These are phyloP conservation scores for Pichia norvegensis DNA, from an alignment of 1,139 yeast genomes.

Conservation along the genomic window DNA sequence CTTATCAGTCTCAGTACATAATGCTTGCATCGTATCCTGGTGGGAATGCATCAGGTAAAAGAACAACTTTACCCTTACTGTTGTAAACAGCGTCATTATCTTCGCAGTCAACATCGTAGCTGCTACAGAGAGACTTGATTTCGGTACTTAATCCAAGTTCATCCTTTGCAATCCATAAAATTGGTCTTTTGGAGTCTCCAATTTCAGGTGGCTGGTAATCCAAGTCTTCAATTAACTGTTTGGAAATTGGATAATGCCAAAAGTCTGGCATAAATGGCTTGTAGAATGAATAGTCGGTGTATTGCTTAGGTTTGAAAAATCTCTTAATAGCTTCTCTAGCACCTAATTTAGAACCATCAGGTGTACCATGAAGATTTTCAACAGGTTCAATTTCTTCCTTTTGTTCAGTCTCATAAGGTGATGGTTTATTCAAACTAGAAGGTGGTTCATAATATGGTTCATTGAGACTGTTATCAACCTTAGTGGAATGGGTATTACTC, in stretches of 20 bases:
- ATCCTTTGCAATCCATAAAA: constrained; percentile 84
- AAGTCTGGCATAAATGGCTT: constrained; percentile 49
- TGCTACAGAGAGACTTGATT: constrained; percentile 44
- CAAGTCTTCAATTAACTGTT: constrained; percentile 25
- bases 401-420: neutral
- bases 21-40: constrained; percentile 36
- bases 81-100: constrained; percentile 62
- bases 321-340: constrained; percentile 29
- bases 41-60: constrained; percentile 44
- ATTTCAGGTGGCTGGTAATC: constrained; percentile 69
- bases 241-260: constrained; percentile 30
- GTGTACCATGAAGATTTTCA: constrained; percentile 1
- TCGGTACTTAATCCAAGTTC: constrained; percentile 66
- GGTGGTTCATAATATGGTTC: neutral
- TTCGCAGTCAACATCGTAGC: constrained; percentile 43
- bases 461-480: neutral
- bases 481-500: neutral
- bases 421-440: neutral
- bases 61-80: constrained; percentile 48
- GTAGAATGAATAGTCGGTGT: constrained; percentile 47
- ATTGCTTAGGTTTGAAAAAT: constrained; percentile 61
- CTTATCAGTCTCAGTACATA: constrained; percentile 5
- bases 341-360: neutral
- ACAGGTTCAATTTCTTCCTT: neutral
- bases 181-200: constrained; percentile 49